These are phyloP conservation scores for Calycina herbarum DNA, from an alignment of 2,329 filamentous ascomycete genomes.

Conservation along the genomic window DNA sequence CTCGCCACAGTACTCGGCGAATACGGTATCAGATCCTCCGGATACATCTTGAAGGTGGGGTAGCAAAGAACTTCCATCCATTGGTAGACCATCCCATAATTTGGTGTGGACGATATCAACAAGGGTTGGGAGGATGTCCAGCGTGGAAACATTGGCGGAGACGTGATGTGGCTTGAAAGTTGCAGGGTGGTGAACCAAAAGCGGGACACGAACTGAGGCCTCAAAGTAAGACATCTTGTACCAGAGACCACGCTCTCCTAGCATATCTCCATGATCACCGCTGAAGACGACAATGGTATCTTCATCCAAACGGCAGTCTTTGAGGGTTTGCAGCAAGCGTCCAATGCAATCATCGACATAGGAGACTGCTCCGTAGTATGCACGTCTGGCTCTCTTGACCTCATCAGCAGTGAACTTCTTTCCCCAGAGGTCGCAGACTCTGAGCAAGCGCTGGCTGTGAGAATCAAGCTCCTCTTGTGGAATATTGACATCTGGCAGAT, in stretches of 20 bases:
- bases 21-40: conserved; percentile 79
- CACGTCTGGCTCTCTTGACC: conserved; percentile 79
- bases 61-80: conserved; percentile 80
- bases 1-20: conserved; percentile 93
- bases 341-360: conserved; percentile 94
- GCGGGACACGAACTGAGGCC: conserved; percentile 83
- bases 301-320: conserved; percentile 76
- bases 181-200: conserved; percentile 79
- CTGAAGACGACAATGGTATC: conserved; percentile 92
- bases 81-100: conserved; percentile 69
- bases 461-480: conserved; percentile 79
- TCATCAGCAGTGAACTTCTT: conserved; percentile 82
- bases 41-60: conserved; percentile 69
- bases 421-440: conserved; percentile 84
- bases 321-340: conserved; percentile 73
- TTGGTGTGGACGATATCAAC: conserved; percentile 77
- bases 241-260: conserved; percentile 89
- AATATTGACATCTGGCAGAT: conserved; percentile 75
- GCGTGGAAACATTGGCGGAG: conserved; percentile 80
- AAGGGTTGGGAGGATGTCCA: conserved; percentile 87
- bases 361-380: conserved; percentile 90
- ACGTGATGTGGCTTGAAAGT: conserved; percentile 75
- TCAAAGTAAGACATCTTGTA: conserved; percentile 99
- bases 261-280: conserved; percentile 94
- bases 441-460: conserved; percentile 82